Evolutionary conservation across 805 yeast genomes (phyloP).

Genomic region (Sugiyamaella marilandica): DNA sequence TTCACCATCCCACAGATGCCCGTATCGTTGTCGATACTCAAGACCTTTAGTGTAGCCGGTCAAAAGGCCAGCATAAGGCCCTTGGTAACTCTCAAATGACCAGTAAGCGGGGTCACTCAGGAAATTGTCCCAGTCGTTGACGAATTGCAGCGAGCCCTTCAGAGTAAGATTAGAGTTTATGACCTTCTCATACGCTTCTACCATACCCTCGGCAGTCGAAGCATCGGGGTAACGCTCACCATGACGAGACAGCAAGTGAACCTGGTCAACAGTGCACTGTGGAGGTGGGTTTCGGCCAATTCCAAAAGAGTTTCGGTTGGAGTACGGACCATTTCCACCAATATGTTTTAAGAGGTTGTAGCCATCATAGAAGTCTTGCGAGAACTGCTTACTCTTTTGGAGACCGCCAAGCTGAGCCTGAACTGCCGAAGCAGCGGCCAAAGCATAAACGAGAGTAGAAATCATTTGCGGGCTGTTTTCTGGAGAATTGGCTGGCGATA

Average conservation of each 20-base stretch:
- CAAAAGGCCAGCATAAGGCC: slow-evolving; percentile 50
- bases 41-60: slow-evolving; percentile 49
- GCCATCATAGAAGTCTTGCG: slow-evolving; percentile 36
- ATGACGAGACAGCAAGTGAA: slow-evolving; percentile 48
- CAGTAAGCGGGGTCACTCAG: slow-evolving; percentile 35
- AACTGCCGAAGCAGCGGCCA: slow-evolving; percentile 5
- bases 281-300: slow-evolving; percentile 48
- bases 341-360: slow-evolving; percentile 44
- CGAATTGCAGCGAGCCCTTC: slow-evolving; percentile 43
- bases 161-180: slow-evolving; percentile 6
- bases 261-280: slow-evolving; percentile 51
- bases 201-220: slow-evolving; percentile 9
- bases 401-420: slow-evolving; percentile 3
- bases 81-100: slow-evolving; percentile 49
- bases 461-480: not conserved
- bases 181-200: slow-evolving; percentile 17
- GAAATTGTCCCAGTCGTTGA: slow-evolving; percentile 45
- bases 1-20: slow-evolving; percentile 39
- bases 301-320: slow-evolving; percentile 48
- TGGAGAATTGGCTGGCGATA: too few relatives aligned
- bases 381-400: slow-evolving; percentile 13
- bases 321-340: slow-evolving; percentile 53
- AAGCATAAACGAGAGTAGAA: slow-evolving; percentile 1
- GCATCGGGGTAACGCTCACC: slow-evolving; percentile 53
- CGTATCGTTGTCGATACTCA: slow-evolving; percentile 45